Conservation (phyloP, 352 stramenopile genomes). For the Phytophthora aleatoria region DNA sequence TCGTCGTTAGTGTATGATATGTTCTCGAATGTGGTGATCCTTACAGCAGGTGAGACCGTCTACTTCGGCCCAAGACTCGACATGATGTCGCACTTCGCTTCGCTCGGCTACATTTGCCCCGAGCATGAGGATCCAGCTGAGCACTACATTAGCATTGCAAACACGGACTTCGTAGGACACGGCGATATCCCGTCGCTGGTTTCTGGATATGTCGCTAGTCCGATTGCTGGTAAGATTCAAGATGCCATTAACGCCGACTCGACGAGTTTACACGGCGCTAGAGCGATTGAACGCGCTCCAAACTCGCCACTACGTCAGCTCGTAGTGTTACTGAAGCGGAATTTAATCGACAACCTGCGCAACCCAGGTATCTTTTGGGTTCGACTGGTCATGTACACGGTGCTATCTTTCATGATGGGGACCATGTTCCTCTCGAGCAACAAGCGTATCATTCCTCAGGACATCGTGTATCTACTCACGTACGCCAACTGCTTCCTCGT, state of each 20-base stretch:
- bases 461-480: conserved; percentile 74
- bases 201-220: conserved; percentile 19
- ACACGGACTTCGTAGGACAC: conserved; percentile 53
- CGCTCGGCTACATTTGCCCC: conserved; percentile 53
- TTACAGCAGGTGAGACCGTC: conserved; percentile 80
- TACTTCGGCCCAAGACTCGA: conserved; percentile 85
- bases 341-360: conserved; percentile 63
- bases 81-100: conserved; percentile 49
- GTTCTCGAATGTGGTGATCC: conserved; percentile 66
- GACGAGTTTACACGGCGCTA: conserved; percentile 5
- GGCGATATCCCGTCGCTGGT: conserved; percentile 23
- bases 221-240: conserved; percentile 6
- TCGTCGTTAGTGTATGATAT: conserved; percentile 64
- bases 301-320: conserved; percentile 55
- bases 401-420: conserved; percentile 69
- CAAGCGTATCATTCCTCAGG: conserved; percentile 20
- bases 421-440: conserved; percentile 68
- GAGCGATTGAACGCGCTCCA: conserved; percentile 29
- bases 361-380: conserved; percentile 81
- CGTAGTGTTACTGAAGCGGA: conserved; percentile 52
- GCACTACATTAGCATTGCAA: conserved; percentile 67
- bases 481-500: conserved; percentile 90
- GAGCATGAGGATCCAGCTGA: conserved; percentile 65
- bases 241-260: conserved; percentile 13
- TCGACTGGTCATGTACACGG: conserved; percentile 76